phyloP scores from a whole-genome alignment of 23 red algal species.

The Gracilariopsis chorda region DNA sequence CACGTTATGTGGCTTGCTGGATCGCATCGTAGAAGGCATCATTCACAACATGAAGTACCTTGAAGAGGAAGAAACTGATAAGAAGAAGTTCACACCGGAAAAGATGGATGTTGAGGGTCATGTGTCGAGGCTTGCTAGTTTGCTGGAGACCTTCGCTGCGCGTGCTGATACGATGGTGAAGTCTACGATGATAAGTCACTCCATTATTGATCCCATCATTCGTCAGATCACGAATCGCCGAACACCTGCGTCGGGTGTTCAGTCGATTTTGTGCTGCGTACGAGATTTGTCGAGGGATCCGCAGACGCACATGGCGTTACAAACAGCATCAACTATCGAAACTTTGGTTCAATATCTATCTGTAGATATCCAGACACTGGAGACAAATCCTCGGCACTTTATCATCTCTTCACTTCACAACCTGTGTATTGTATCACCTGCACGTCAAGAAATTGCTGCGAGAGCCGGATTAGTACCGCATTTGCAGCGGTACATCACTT shows the following conservation, averaged over 20 bases:
- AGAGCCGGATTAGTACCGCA: constrained; percentile 78
- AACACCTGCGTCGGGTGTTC: constrained; percentile 23
- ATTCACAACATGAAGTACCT: constrained; percentile 25
- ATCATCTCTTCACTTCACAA: constrained; percentile 84
- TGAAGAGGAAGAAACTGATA: neutral
- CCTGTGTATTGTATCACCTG: constrained; percentile 77
- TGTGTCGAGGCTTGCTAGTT: constrained; percentile 56
- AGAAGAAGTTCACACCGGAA: neutral
- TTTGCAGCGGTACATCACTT: constrained; percentile 65
- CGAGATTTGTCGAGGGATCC: constrained; percentile 85
- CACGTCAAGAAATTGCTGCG: constrained; percentile 77
- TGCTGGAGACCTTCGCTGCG: constrained; percentile 72
- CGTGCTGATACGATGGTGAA: constrained; percentile 79
- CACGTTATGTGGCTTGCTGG: constrained; percentile 73
- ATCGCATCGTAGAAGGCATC: constrained; percentile 71
- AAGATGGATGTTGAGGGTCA: constrained; percentile 14
- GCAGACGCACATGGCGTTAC: constrained; percentile 67
- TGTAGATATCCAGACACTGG: neutral
- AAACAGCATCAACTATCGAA: constrained; percentile 62
- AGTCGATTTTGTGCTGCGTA: constrained; percentile 67
- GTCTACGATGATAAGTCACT: constrained; percentile 46
- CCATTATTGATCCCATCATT: constrained; percentile 68
- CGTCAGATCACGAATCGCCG: constrained; percentile 44
- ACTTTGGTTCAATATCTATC: constrained; percentile 73
- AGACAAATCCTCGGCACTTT: constrained; percentile 52